Evolutionary conservation across 73 alveolate species (phyloP).

Genomic region (Paramecium octaurelia): DNA sequence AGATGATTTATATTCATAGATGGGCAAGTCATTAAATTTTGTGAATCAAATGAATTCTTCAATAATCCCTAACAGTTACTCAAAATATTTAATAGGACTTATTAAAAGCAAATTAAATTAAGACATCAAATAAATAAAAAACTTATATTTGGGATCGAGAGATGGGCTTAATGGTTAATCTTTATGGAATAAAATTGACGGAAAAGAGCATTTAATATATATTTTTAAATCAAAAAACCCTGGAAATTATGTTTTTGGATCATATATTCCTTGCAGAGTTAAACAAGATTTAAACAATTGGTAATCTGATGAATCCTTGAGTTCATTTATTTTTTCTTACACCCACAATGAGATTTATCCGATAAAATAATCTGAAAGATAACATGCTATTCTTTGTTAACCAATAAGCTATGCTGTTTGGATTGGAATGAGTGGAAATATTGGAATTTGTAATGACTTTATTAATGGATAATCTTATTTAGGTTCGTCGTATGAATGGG

Average conservation of each 20-base stretch:
- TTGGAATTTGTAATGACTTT: neutral
- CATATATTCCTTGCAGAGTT: neutral
- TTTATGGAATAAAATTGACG: neutral
- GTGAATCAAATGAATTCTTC: neutral
- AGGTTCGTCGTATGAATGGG: neutral
- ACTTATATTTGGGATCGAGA: neutral
- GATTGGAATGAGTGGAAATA: neutral
- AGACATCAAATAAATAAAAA: neutral
- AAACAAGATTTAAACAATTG: neutral
- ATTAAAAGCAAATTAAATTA: neutral
- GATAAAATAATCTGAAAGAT: neutral
- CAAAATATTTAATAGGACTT: neutral
- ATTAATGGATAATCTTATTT: neutral
- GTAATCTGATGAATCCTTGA: neutral
- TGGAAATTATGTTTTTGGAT: neutral
- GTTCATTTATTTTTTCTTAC: neutral
- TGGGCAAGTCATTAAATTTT: neutral
- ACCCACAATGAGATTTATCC: neutral
- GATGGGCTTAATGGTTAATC: neutral
- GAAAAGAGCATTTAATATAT: neutral
- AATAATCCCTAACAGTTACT: neutral
- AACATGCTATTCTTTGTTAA: neutral
- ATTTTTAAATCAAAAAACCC: neutral
- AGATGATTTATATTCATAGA: neutral
- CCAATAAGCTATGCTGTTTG: neutral